Evolutionary conservation across 2,329 filamentous ascomycete species (phyloP).

Genomic region (Alternaria sp.): DNA sequence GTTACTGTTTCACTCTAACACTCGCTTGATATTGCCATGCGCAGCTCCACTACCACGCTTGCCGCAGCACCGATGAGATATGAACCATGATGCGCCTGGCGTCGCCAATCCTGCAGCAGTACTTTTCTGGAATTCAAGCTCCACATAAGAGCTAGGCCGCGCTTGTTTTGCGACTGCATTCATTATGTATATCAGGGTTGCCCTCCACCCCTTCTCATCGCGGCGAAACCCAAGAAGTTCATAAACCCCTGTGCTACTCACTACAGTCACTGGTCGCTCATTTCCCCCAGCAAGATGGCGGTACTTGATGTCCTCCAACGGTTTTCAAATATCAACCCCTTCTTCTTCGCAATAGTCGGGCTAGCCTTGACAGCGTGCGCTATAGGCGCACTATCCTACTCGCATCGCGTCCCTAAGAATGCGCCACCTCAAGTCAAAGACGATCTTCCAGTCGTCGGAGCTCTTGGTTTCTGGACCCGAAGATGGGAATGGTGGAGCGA

Average conservation of each 20-base stretch:
- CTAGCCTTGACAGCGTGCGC: constrained; percentile 16
- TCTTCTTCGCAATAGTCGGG: constrained; percentile 13
- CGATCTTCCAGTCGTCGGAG: constrained; percentile 53
- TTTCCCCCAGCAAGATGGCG: constrained; percentile 13
- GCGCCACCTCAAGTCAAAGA: constrained; percentile 28
- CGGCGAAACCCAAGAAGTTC: neutral
- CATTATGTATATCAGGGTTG: neutral
- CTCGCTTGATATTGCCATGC: neutral
- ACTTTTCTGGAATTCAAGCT: neutral
- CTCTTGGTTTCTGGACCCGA: constrained; percentile 55
- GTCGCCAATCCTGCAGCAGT: neutral
- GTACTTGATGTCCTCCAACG: constrained; percentile 2
- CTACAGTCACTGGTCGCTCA: neutral
- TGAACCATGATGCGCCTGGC: neutral
- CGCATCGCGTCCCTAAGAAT: constrained; percentile 27
- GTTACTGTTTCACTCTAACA: neutral
- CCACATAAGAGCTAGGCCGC: neutral
- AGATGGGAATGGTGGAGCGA: constrained; percentile 54
- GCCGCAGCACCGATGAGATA: neutral
- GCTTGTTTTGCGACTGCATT: neutral
- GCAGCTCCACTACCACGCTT: neutral
- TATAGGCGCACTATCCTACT: constrained; percentile 19
- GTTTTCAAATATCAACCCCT: constrained; percentile 12
- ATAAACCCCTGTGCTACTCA: neutral
- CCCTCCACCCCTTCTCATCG: neutral